Evolutionary conservation across 2,329 filamentous ascomycete genomes (phyloP).

Genomic region (Cercospora beticola): DNA sequence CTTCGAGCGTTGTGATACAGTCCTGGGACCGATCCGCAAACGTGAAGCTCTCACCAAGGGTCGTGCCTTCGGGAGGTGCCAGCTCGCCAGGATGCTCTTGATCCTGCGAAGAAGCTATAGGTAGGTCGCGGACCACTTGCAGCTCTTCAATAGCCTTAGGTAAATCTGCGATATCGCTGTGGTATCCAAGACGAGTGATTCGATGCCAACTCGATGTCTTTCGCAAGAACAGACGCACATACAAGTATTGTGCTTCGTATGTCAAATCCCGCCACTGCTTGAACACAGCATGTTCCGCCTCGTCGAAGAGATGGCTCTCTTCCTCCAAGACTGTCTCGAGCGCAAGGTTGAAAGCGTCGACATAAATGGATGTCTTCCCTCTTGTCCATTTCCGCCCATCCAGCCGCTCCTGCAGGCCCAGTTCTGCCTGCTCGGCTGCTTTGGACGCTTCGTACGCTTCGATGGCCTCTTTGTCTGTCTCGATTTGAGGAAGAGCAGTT

Average conservation of each 20-base stretch:
- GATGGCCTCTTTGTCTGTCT: constrained; percentile 69
- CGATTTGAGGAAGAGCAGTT: constrained; percentile 66
- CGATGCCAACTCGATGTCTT: constrained; percentile 93
- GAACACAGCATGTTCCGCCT: constrained; percentile 75
- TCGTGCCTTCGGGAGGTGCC: constrained; percentile 48
- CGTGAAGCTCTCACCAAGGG: constrained; percentile 60
- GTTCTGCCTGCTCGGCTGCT: constrained; percentile 52
- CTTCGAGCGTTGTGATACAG: constrained; percentile 73
- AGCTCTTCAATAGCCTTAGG: constrained; percentile 64
- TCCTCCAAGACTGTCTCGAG: constrained; percentile 86
- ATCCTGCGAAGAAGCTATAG: constrained; percentile 42
- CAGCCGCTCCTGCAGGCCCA: constrained; percentile 50
- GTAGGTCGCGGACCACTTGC: constrained; percentile 59
- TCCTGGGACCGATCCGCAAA: constrained; percentile 80
- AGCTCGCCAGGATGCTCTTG: constrained; percentile 51
- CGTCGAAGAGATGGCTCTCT: constrained; percentile 82
- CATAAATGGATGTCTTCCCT: constrained; percentile 87
- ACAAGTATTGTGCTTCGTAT: constrained; percentile 92
- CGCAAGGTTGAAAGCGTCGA: constrained; percentile 94
- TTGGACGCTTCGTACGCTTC: constrained; percentile 73
- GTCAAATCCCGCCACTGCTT: constrained; percentile 67
- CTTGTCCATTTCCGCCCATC: constrained; percentile 65
- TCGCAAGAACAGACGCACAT: constrained; percentile 87
- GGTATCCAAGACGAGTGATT: constrained; percentile 72
- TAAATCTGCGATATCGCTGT: constrained; percentile 77